Percentiles rank a stretch among this genome's conserved stretches.
Conservation (phyloP, 2,329 filamentous ascomycete species). For the Pseudogymnoascus sp. region DNA sequence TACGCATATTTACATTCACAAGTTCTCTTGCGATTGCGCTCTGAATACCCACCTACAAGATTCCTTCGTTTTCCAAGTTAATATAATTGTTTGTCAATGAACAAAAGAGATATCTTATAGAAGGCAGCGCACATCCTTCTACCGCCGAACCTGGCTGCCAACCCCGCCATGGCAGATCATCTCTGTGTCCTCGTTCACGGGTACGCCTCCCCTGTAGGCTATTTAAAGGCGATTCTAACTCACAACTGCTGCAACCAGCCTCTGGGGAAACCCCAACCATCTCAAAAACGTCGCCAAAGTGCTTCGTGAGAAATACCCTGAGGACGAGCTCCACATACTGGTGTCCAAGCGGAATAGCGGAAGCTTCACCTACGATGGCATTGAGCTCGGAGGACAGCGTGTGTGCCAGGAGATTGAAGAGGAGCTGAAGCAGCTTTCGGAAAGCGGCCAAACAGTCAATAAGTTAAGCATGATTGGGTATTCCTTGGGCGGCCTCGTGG, state of each 20-base stretch:
- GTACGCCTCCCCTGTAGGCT: constrained; percentile 17
- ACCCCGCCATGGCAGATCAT: constrained; percentile 46
- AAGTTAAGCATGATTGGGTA: constrained; percentile 87
- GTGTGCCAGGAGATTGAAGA: constrained; percentile 60
- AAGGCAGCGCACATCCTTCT: not conserved
- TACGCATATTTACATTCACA: not conserved
- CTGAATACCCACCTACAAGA: not conserved
- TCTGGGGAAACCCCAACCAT: constrained; percentile 75
- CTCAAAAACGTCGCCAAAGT: constrained; percentile 59
- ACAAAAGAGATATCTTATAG: not conserved
- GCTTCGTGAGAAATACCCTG: constrained; percentile 50
- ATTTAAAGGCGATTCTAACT: not conserved
- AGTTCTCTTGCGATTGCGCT: not conserved
- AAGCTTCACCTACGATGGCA: constrained; percentile 62
- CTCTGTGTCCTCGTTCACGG: constrained; percentile 72
- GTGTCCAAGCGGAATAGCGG: constrained; percentile 65
- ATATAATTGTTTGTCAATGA: not conserved
- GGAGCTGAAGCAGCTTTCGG: constrained; percentile 46
- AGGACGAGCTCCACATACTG: constrained; percentile 60
- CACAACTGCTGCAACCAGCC: constrained; percentile 31
- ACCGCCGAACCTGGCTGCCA: not conserved
- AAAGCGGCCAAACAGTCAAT: constrained; percentile 59
- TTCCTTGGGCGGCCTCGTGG: constrained; percentile 78
- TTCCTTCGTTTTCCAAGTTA: not conserved
- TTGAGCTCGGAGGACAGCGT: constrained; percentile 59